Evolutionary conservation across 1,139 yeast species (phyloP).

Genomic region (Scheffersomyces quercinus): DNA sequence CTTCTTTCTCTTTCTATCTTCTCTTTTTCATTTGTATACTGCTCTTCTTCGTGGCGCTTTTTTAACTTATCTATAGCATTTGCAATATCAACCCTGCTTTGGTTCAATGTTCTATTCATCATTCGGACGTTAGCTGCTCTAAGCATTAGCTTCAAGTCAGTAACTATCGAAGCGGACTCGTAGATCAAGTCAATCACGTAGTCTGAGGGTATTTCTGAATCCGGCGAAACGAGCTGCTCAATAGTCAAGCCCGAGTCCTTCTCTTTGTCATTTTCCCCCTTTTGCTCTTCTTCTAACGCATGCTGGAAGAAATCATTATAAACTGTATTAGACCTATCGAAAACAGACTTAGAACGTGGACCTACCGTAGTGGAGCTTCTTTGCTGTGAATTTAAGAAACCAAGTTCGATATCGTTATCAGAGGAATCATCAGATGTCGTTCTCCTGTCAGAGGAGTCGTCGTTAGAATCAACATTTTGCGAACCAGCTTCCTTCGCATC

Average conservation of each 20-base stretch:
- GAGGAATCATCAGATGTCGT: conserved; percentile 24
- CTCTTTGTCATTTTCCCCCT: conserved; percentile 13
- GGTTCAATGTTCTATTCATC: conserved; percentile 46
- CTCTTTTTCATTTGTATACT: background rate
- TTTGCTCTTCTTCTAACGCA: conserved; percentile 9
- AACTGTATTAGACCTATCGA: conserved; percentile 24
- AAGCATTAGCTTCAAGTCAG: conserved; percentile 64
- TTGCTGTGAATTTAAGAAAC: conserved; percentile 30
- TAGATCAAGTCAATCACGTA: conserved; percentile 56
- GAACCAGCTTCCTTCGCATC: conserved; percentile 7
- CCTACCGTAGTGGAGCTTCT: conserved; percentile 22
- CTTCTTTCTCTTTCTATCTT: background rate
- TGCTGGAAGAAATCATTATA: conserved; percentile 7
- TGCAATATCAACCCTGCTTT: conserved; percentile 33
- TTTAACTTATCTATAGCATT: conserved; percentile 20
- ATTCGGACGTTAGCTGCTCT: conserved; percentile 63
- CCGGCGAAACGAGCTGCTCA: conserved; percentile 54
- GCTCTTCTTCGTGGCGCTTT: conserved; percentile 11
- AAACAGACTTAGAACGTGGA: conserved; percentile 38
- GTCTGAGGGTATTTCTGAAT: conserved; percentile 54
- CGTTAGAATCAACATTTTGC: conserved; percentile 17
- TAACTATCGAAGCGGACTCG: conserved; percentile 59
- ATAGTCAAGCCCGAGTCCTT: conserved; percentile 34
- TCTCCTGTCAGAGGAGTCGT: conserved; percentile 20
- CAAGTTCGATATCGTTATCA: conserved; percentile 26